A percentile compares a stretch with the other conserved stretches of the same genome.
Evolutionary conservation across 345 rosid species (phyloP).

Genomic region (Gossypium mustelinum): DNA sequence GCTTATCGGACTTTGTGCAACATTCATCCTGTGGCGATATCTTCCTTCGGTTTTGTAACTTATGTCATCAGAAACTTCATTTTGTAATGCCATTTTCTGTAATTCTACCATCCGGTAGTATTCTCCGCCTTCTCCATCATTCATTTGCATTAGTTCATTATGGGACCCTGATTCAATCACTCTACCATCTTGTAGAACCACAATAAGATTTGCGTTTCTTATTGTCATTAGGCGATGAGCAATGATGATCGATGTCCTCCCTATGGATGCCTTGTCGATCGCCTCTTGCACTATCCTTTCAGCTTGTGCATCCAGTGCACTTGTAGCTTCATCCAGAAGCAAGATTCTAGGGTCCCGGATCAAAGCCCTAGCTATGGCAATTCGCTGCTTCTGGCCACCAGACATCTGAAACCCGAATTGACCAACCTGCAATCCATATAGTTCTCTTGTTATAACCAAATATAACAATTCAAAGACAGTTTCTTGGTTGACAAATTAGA

Average conservation of each 20-base stretch:
- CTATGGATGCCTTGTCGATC: slow-evolving; percentile 52
- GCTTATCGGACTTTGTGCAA: slow-evolving; percentile 44
- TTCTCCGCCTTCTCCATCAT: slow-evolving; percentile 37
- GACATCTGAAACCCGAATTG: slow-evolving; percentile 65
- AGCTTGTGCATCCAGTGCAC: slow-evolving; percentile 67
- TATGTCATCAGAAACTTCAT: slow-evolving; percentile 19
- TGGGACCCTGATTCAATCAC: slow-evolving; percentile 62
- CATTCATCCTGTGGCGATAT: slow-evolving; percentile 19
- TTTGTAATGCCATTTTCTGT: slow-evolving; percentile 36
- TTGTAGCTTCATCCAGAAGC: slow-evolving; percentile 67
- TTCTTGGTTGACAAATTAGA: background rate
- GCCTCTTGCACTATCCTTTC: slow-evolving; percentile 61
- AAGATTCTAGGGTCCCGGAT: slow-evolving; percentile 61
- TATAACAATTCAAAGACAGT: background rate
- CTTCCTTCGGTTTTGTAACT: slow-evolving; percentile 25
- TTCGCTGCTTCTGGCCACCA: slow-evolving; percentile 76
- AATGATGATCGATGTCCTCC: slow-evolving; percentile 57
- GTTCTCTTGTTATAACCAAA: slow-evolving; percentile 2
- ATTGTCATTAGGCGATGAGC: slow-evolving; percentile 65
- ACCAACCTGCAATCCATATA: slow-evolving; percentile 43
- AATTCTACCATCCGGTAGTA: slow-evolving; percentile 48
- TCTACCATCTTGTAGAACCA: slow-evolving; percentile 55
- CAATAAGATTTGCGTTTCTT: slow-evolving; percentile 40
- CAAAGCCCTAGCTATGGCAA: slow-evolving; percentile 64
- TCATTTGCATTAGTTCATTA: slow-evolving; percentile 36